Conservation (phyloP, 1,139 yeast genomes). For the Zygosaccharomyces sapae region DNA sequence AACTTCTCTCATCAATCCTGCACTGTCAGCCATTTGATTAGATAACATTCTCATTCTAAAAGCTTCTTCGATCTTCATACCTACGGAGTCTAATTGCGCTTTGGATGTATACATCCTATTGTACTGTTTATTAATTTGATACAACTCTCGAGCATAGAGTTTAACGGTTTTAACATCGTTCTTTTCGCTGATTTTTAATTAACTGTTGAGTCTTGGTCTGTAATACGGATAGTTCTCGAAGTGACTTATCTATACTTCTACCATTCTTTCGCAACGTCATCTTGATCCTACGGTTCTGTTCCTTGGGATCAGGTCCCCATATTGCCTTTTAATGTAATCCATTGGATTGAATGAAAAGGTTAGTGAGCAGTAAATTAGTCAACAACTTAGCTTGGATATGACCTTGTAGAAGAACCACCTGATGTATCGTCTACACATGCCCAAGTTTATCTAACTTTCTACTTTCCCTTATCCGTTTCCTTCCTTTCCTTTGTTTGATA, state of each 20-base stretch:
- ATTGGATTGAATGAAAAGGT: slow-evolving; percentile 33
- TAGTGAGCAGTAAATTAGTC: not conserved
- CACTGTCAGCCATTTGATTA: slow-evolving; percentile 72
- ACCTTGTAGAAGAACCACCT: no score
- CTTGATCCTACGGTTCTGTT: slow-evolving; percentile 86
- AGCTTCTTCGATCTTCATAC: slow-evolving; percentile 87
- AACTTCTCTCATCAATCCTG: slow-evolving; percentile 85
- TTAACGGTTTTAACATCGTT: slow-evolving; percentile 72
- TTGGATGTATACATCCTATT: slow-evolving; percentile 71
- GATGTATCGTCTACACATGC: no score
- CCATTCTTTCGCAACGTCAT: slow-evolving; percentile 77
- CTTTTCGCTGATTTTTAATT: slow-evolving; percentile 73
- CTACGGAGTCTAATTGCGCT: slow-evolving; percentile 81
- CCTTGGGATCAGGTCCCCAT: slow-evolving; percentile 96
- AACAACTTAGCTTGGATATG: not conserved
- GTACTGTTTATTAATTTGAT: slow-evolving; percentile 69
- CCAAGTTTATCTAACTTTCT: no score
- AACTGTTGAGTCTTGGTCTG: slow-evolving; percentile 71
- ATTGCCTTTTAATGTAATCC: slow-evolving; percentile 78
- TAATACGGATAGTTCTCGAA: slow-evolving; percentile 60
- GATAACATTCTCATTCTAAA: slow-evolving; percentile 82
- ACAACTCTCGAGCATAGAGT: slow-evolving; percentile 77
- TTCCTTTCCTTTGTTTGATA: no score
- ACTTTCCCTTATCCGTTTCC: no score
- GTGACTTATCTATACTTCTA: slow-evolving; percentile 71